Conservation (phyloP, 1,139 yeast species). For the Taiozyma sp. region DNA sequence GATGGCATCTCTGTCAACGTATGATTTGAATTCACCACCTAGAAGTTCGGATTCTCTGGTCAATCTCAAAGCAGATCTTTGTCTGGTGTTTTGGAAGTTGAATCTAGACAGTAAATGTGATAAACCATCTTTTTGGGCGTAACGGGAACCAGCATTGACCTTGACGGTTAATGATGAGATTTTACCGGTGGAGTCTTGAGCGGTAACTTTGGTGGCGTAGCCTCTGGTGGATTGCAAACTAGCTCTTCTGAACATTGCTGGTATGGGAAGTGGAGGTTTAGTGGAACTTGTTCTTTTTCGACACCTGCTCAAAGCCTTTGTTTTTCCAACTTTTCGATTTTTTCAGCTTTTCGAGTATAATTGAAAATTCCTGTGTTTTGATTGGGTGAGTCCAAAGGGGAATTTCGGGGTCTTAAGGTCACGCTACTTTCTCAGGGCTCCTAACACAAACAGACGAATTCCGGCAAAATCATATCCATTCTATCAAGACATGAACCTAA, state of each 20-base stretch:
- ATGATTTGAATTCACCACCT: slow-evolving; percentile 73
- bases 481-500: no score
- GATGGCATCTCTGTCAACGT: slow-evolving; percentile 79
- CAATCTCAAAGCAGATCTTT: slow-evolving; percentile 86
- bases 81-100: slow-evolving; percentile 76
- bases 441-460: neutral
- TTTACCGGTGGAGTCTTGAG: slow-evolving; percentile 40
- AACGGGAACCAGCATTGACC: slow-evolving; percentile 83
- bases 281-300: neutral
- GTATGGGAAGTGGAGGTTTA: neutral
- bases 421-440: no score
- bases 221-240: slow-evolving; percentile 22
- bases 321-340: neutral
- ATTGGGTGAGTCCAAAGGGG: neutral
- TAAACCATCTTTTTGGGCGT: slow-evolving; percentile 69
- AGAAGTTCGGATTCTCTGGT: slow-evolving; percentile 92
- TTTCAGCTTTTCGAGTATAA: slow-evolving; percentile 4
- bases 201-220: slow-evolving; percentile 36
- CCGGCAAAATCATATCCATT: neutral
- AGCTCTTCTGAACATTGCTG: neutral
- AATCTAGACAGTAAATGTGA: slow-evolving; percentile 83
- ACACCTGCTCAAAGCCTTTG: neutral
- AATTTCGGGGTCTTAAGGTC: slow-evolving; percentile 1
- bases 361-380: slow-evolving; percentile 5
- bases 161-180: slow-evolving; percentile 76